These are phyloP conservation scores for Herpetospermum pedunculosum DNA, from an alignment of 306 rosid species.

Conservation along the genomic window DNA sequence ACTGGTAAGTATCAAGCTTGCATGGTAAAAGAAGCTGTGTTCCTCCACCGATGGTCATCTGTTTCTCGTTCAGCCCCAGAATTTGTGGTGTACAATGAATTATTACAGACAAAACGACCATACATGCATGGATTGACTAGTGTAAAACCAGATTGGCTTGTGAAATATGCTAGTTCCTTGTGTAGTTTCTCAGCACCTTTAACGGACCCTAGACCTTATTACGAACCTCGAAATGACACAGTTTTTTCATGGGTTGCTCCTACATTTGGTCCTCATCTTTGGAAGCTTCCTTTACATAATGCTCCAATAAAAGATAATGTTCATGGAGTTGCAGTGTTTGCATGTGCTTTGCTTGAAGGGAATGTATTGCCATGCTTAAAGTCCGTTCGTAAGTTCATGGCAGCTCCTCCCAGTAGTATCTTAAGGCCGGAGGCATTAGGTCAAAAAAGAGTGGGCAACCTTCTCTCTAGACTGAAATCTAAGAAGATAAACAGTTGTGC, in stretches of 20 bases:
- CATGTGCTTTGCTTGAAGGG: constrained; percentile 73
- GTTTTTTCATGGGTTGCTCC: constrained; percentile 54
- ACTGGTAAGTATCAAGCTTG: constrained; percentile 57
- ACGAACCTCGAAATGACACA: constrained; percentile 51
- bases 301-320: constrained; percentile 27
- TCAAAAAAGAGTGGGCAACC: constrained; percentile 72
- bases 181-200: constrained; percentile 55
- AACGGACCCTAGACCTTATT: constrained; percentile 50
- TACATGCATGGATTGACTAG: constrained; percentile 87
- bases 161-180: constrained; percentile 54
- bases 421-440: constrained; percentile 64
- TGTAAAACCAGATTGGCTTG: constrained; percentile 76
- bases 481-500: constrained; percentile 39
- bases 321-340: constrained; percentile 44
- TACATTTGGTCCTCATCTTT: constrained; percentile 58
- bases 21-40: constrained; percentile 53
- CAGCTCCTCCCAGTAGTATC: constrained; percentile 62
- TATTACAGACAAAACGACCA: constrained; percentile 54
- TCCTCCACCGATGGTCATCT: constrained; percentile 63
- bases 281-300: constrained; percentile 65
- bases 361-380: constrained; percentile 70
- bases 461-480: constrained; percentile 33
- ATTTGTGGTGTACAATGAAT: constrained; percentile 80
- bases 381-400: constrained; percentile 43
- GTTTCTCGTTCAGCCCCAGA: constrained; percentile 59